Base-by-base conservation (phyloP, 192 early-diverging fungal species). In the Oehlia diaphana region DNA sequence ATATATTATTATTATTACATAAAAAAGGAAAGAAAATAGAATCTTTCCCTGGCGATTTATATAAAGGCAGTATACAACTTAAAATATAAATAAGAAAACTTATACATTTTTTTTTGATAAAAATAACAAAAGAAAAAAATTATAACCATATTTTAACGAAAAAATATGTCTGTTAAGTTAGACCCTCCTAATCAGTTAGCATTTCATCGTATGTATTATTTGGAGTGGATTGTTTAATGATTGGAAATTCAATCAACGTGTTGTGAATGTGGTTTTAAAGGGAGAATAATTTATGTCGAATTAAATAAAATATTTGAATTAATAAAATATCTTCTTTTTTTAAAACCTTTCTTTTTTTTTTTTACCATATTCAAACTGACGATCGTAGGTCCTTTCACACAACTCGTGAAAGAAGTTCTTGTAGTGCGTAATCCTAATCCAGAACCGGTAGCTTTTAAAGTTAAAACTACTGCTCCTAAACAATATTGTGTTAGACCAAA, bases 401-500 rank as follows among this genome's bases (percentile, higher is more conserved):
- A 84, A 64, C 82, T 87, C 70, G 88, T 90, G 67, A 88, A 91
- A 62, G 88, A 89, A 70, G 74, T 77, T 9, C 80, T 93, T 70
- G 74, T 81, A n/a, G 86, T 94, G 72, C 86, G 82, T 35, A 95
- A 95, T 87, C 85, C 87, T 39, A 87, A 87, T 76, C 84, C 88
- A 74, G 66, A 88, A 58, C 88, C 94, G 2, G 87, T 97, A 42
- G 94, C 95, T n/a, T 99, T 97, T 90, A 98, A 99, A 83, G 94
- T 99, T 82, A 99, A 99, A 80, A 99, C 98, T 21, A 99, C 98
- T 10, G 98, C 98, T 2, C 98, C 98, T 53, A 97, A 95, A 86
- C 92, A 95, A 79, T 99, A 97, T 84, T 97, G 95, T 82, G 98
- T 99, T 50, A 90, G 95, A 26, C 96, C 97, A 63, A 99, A 97